Conservation (phyloP, 352 stramenopile genomes). For the Plasmopara viticola region DNA sequence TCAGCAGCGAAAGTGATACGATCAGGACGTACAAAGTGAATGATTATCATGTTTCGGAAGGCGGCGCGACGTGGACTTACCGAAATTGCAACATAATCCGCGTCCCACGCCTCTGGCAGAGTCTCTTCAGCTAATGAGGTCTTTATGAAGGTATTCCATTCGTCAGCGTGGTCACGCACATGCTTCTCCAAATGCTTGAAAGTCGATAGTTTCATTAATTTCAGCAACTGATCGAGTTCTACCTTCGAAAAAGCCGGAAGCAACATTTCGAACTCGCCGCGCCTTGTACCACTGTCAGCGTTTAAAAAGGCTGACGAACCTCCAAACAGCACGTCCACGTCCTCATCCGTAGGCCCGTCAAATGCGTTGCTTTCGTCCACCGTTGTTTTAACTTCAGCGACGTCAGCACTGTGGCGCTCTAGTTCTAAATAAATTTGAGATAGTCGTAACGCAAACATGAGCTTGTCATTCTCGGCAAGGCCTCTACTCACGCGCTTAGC, state of each 20-base stretch:
- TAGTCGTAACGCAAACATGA: slow-evolving; percentile 97
- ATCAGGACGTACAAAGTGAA: slow-evolving; percentile 86
- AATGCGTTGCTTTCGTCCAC: slow-evolving; percentile 27
- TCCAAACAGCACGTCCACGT: slow-evolving; percentile 67
- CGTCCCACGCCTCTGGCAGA: slow-evolving; percentile 64
- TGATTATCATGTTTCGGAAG: slow-evolving; percentile 78
- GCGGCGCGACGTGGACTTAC: slow-evolving; percentile 48
- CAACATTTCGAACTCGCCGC: slow-evolving; percentile 42
- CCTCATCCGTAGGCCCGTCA: slow-evolving; percentile 63
- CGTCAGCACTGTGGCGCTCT: slow-evolving; percentile 43
- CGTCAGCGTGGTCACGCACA: slow-evolving; percentile 44
- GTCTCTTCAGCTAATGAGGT: slow-evolving; percentile 63
- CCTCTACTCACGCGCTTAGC: slow-evolving; percentile 90
- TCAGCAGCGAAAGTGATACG: slow-evolving; percentile 81
- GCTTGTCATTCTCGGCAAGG: slow-evolving; percentile 95
- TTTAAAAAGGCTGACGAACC: slow-evolving; percentile 44
- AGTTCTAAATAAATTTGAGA: slow-evolving; percentile 89
- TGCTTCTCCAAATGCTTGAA: slow-evolving; percentile 79
- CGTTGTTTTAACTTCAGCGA: slow-evolving; percentile 23
- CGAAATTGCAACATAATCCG: slow-evolving; percentile 22
- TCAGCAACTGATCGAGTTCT: slow-evolving; percentile 84
- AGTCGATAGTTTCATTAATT: slow-evolving; percentile 60
- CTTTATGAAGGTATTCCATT: slow-evolving; percentile 82
- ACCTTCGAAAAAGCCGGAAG: slow-evolving; percentile 50
- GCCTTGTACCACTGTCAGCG: slow-evolving; percentile 27